Evolutionary conservation across 257 asterid genomes (phyloP).

Genomic region (Solanum stenotomum): DNA sequence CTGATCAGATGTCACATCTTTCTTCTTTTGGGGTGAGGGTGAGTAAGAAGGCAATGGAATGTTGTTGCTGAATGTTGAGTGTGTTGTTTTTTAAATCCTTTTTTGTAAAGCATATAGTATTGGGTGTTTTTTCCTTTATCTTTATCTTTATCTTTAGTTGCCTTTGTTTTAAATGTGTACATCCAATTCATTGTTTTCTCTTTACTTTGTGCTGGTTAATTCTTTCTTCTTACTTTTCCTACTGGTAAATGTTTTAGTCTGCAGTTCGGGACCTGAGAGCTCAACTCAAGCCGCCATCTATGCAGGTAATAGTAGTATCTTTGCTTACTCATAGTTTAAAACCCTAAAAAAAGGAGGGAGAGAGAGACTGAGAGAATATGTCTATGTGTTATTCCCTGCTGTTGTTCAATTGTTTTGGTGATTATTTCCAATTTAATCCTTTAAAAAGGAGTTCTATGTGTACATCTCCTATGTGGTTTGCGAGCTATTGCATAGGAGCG

Average conservation of each 20-base stretch:
- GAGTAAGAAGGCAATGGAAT: not conserved
- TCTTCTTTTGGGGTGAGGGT: not conserved
- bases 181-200: not conserved
- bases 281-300: slow-evolving; percentile 96
- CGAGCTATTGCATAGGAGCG: no score
- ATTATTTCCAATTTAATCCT: not conserved
- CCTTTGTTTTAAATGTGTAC: not conserved
- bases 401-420: not conserved
- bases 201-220: not conserved
- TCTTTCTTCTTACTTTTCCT: slow-evolving; percentile 4
- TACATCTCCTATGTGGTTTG: no score
- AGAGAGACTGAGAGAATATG: not conserved
- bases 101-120: not conserved
- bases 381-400: not conserved
- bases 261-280: slow-evolving; percentile 91
- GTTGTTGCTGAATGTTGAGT: not conserved
- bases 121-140: not conserved
- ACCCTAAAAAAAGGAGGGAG: not conserved
- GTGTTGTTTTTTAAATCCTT: not conserved
- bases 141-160: not conserved
- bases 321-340: not conserved
- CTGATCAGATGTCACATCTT: not conserved
- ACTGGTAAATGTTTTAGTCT: slow-evolving; percentile 34
- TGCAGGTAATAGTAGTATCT: slow-evolving; percentile 55
- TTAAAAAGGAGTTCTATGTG: not conserved